These are phyloP conservation scores for Rhizoclosmatium sp. DNA, from an alignment of 192 early-diverging fungal genomes.

Conservation along the genomic window DNA sequence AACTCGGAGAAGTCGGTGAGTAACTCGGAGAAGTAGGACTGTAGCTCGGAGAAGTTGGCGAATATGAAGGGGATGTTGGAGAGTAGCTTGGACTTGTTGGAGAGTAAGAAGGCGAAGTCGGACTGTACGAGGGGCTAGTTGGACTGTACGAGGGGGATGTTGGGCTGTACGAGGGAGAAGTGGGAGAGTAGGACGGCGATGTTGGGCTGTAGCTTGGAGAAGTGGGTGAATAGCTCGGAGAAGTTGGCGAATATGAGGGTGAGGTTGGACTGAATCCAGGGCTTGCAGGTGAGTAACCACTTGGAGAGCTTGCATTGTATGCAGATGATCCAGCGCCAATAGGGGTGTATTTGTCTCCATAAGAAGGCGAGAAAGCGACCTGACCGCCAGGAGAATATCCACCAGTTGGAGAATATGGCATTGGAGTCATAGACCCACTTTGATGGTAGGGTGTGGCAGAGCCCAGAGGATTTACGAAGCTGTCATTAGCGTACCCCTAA, in stretches of 20 bases:
- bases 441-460: constrained; percentile 79
- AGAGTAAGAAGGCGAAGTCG: constrained; percentile 79
- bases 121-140: constrained; percentile 77
- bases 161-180: constrained; percentile 75
- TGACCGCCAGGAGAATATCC: constrained; percentile 65
- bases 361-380: constrained; percentile 84
- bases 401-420: constrained; percentile 40
- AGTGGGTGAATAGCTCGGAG: constrained; percentile 70
- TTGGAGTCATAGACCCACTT: constrained; percentile 38
- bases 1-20: constrained; percentile 72
- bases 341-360: constrained; percentile 30
- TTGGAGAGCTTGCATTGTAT: constrained; percentile 57
- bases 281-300: constrained; percentile 57
- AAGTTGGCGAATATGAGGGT: constrained; percentile 61
- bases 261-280: constrained; percentile 73
- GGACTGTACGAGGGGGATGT: constrained; percentile 78
- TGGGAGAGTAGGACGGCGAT: constrained; percentile 78
- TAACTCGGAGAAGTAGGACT: constrained; percentile 61
- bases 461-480: background rate
- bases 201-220: constrained; percentile 78
- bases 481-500: background rate
- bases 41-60: constrained; percentile 72
- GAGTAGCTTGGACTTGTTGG: constrained; percentile 64
- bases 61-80: constrained; percentile 66
- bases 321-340: constrained; percentile 76